Evolutionary conservation across 78 protist genomes (phyloP), one percentile per base, ranked within the genome.

Genomic region (Dictyostelium citrinum): DNA sequence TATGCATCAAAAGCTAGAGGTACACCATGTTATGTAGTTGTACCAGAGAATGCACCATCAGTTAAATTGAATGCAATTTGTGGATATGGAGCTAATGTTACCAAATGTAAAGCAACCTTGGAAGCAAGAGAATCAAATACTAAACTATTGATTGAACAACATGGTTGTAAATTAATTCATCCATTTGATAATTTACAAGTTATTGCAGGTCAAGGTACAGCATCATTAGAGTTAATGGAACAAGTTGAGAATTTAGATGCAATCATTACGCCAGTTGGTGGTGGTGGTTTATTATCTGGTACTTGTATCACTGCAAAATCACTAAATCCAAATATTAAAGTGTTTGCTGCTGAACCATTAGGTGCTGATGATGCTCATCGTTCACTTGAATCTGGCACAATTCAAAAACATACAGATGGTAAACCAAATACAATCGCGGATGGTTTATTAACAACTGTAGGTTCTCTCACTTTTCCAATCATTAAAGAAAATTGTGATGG

Each of bases 141-240:
- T 10, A 60, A 80, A 43, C 17, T 5, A 5, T 55, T 64, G 3
- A 91, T 95, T 10, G 68, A 39, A 27, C n/a, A 46, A 37, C 88
- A 81, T 46, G 95, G 95, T 11, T 82, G 93, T 29, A 58, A 49
- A 1, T 35, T 93, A 27, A 49, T 97, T 33, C 98, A 80, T 72
- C 97, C 98, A 71, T 97, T 95, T 55, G 81, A 97, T 72, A 85
- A 97, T 61, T 33, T 14, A 29, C 31, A 20, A 33, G 97, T 97
- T 16, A 91, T 97, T 41, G 91, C 97, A 10, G 98, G 98, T 22
- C 98, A 97, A 75, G 98, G 98, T 46, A 97, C 98, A n/a, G 78
- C 84, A 22, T 96, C 84, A 14, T 39, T 96, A 24, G 98, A 97
- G 51, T 3, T 97, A 60, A 7, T 82, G 4, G 93, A 82, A 39